Base-by-base conservation (phyloP, 441 rosid genomes). In the Adansonia grandidieri region DNA sequence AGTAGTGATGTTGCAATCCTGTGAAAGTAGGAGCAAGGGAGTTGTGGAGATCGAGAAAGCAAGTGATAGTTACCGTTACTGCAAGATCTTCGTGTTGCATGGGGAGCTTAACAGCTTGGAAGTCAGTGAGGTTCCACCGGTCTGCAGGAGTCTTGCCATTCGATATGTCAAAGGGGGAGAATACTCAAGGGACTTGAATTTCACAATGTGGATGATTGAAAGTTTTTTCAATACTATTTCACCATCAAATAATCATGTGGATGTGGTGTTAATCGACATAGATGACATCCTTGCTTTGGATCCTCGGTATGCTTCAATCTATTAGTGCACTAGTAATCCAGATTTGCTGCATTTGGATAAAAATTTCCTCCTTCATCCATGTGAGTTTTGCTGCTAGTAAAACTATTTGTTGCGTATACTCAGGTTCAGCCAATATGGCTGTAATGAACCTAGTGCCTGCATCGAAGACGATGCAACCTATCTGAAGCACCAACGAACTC, bases 1-100 rank as follows among this genome's bases (percentile, higher is more conserved):
- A 70, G 75, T 91, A 19, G 86, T 89, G 20, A 93, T 93, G 98
- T 80, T 91, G 84, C 97, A 90, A 45, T 86, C 90, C 78, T 95
- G 98, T 32, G 83, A 89, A 71, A 88, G 44, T 63, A 80, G 79
- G 78, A 85, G 72, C 71, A 70, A 87, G 5, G 93, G 92, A 37
- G 56, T 89, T 37, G 60, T 95, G 10, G 88, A 87, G 81, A 40
- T 85, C 17, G 85, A 56, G 65, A 85, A 68, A 71, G 72, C 64
- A 53, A 77, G 74, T n/a, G 83, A 84, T 78, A 80, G 77, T 77
- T 78, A 88, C 81, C 79, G 78, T 78, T 78, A 86, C 84, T 95
- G 97, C 86, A 86, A 80, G 42, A 80, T 81, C 15, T 82, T 87
- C 81, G 81, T 84, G 44, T 77, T 85, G 42, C 92, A 95, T 40